Evolutionary conservation across 352 stramenopile species (phyloP), one percentile per base, ranked within the genome.

Genomic region (Elongisporangium prolatum): DNA sequence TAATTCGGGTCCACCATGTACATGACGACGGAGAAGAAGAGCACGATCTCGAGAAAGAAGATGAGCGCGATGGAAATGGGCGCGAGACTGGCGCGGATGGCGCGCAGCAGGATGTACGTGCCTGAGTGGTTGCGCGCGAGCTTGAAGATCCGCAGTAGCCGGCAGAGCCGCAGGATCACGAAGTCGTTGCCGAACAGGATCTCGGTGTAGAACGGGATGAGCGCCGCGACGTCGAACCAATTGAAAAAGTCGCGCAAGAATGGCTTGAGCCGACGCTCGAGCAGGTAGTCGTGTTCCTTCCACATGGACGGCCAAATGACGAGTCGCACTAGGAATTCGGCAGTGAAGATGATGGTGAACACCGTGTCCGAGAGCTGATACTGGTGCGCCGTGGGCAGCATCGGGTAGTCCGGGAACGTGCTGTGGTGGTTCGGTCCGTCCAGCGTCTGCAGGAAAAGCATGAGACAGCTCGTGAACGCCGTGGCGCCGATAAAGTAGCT

Each of bases 11-110:
- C 77, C n/a, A 85, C 80, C 64, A 84, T 83, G 66, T 89, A 90
- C 80, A 92, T 89, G 21, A 87, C 67, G 17, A 88, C 79, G 0
- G 80, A 84, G 69, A 92, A 92, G 55, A 92, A 83, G 44, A 90
- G 65, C 51, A 90, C 80, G 57, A 91, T 90, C 64, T 90, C 82
- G 55, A 84, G 71, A 49, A 91, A 87, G 68, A 90, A 91, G 54
- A 91, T 90, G 11, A 91, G 69, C 48, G 81, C 79, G 49, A 91
- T 84, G 2, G 81, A 88, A 67, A 91, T 91, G 2, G 79, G 79
- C 24, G 81, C 79, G n/a, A 91, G 63, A 64, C 79, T 89, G 11
- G 79, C 75, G 17, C 72, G 72, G 56, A 91, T 91, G 13, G 81
- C 81, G 56, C 79, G 79, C 24, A 91, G 59, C 49, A 91, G 54